Conservation (phyloP, 768 basidiomycete genomes). For the Pleurotus salmoneostramineus region DNA sequence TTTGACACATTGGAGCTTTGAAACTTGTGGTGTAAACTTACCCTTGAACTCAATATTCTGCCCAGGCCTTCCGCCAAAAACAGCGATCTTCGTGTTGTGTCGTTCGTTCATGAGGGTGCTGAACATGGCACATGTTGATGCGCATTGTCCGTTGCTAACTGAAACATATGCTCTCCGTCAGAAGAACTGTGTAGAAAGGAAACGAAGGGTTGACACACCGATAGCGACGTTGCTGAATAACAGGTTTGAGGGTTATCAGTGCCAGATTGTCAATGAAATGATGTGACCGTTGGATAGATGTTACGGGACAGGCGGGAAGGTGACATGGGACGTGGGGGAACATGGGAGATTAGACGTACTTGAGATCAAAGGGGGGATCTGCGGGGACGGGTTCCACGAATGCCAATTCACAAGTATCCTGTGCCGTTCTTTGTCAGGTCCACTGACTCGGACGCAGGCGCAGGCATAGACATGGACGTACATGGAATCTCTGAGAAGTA, state of each 20-base stretch:
- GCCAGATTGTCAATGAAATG: background rate
- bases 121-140: slow-evolving; percentile 63
- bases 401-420: slow-evolving; percentile 41
- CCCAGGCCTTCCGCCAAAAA: slow-evolving; percentile 56
- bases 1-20: too few relatives aligned
- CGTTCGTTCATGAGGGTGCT: slow-evolving; percentile 57
- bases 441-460: background rate
- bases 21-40: slow-evolving; percentile 8
- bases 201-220: slow-evolving; percentile 22
- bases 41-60: slow-evolving; percentile 49
- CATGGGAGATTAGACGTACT: slow-evolving; percentile 19
- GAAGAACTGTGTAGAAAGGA: too few relatives aligned
- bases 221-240: slow-evolving; percentile 38
- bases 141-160: slow-evolving; percentile 46
- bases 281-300: too few relatives aligned
- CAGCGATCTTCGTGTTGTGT: slow-evolving; percentile 45
- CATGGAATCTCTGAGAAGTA: slow-evolving; percentile 45
- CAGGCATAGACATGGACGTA: slow-evolving; percentile 21
- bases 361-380: slow-evolving; percentile 32
- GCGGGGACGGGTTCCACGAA: slow-evolving; percentile 23
- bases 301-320: too few relatives aligned
- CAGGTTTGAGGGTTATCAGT: background rate
- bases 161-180: background rate
- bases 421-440: too few relatives aligned
- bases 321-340: background rate